These are phyloP conservation scores for Penicillium psychrosexuale DNA, from an alignment of 2,329 filamentous ascomycete genomes.

Conservation along the genomic window DNA sequence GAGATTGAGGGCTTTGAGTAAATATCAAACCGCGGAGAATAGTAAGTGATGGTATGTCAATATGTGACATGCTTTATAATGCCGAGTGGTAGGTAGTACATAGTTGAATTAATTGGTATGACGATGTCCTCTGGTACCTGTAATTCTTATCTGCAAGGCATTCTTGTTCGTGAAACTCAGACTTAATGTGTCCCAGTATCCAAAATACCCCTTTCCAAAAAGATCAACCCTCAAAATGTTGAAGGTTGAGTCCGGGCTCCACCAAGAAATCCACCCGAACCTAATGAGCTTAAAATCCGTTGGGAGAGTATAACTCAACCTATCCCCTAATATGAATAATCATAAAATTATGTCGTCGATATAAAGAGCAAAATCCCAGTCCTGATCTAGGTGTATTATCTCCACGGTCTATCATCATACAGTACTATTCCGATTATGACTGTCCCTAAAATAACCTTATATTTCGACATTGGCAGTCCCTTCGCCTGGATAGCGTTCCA, in stretches of 20 bases:
- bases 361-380: neutral
- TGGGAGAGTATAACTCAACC: neutral
- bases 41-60: neutral
- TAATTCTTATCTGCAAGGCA: neutral
- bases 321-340: neutral
- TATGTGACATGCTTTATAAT: neutral
- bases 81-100: neutral
- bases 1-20: conserved; percentile 14
- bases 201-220: neutral
- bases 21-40: conserved; percentile 8
- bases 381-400: neutral
- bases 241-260: neutral
- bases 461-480: conserved; percentile 17
- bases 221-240: neutral
- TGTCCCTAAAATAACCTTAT: conserved; percentile 10
- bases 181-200: neutral
- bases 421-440: neutral
- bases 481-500: conserved; percentile 18
- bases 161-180: neutral
- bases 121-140: neutral
- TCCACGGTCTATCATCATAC: neutral
- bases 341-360: neutral
- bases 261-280: neutral
- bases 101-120: neutral
- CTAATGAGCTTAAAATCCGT: neutral